Percentiles rank a stretch among this genome's conserved stretches.
Conservation (phyloP, 2,329 filamentous ascomycete species). For the Pestalotiopsis sp. region DNA sequence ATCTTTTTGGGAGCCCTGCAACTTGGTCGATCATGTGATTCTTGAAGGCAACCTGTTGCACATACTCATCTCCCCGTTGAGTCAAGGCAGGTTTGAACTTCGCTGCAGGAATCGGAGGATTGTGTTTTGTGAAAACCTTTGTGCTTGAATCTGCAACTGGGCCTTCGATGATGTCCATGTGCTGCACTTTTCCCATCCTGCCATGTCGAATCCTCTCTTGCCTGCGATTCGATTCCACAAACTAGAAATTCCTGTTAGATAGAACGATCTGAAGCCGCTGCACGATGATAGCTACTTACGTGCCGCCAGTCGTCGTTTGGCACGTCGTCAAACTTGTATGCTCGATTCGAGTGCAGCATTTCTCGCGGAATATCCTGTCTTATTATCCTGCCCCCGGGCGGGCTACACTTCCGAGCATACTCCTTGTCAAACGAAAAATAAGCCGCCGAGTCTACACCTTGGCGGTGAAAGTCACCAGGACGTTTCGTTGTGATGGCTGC, state of each 20-base stretch:
- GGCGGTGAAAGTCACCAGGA: not conserved
- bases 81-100: not conserved
- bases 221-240: not conserved
- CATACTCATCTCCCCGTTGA: not conserved
- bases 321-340: not conserved
- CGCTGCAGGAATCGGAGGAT: not conserved
- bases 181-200: not conserved
- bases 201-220: not conserved
- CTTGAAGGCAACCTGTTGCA: not conserved
- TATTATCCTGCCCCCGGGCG: not conserved
- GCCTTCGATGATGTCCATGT: not conserved
- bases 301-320: not conserved
- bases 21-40: not conserved
- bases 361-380: not conserved
- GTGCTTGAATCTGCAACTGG: not conserved
- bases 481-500: not conserved
- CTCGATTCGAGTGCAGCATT: not conserved
- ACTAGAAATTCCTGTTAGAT: not conserved
- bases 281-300: not conserved
- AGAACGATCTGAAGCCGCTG: not conserved
- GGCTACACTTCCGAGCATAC: not conserved
- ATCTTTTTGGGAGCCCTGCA: not conserved
- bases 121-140: not conserved
- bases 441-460: not conserved
- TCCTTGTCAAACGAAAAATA: not conserved